Conservation (phyloP, 148 eudicot species). For the Spergularia marina region DNA sequence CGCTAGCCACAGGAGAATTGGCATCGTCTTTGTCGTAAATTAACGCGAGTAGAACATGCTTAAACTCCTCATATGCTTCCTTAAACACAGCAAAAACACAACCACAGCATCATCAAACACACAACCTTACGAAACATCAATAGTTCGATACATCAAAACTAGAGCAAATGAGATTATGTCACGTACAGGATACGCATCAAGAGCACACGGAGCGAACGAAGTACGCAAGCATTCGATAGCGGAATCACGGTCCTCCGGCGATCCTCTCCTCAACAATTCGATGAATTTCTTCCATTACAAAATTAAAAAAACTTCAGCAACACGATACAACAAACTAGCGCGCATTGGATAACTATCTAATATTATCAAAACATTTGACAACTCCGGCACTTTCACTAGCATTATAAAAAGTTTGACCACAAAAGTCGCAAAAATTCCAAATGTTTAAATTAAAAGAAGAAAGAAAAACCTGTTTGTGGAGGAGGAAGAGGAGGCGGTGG, state of each 20-base stretch:
- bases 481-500: constrained; percentile 76
- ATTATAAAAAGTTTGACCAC: too few species aligned
- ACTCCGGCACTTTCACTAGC: too few species aligned
- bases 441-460: not conserved
- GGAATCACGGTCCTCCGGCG: constrained; percentile 57
- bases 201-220: constrained; percentile 87
- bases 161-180: too few species aligned
- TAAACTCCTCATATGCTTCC: constrained; percentile 99
- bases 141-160: too few species aligned
- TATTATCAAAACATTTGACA: not conserved
- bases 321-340: not conserved
- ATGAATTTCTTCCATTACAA: constrained; percentile 66
- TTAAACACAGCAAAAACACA: constrained; percentile 40
- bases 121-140: too few species aligned
- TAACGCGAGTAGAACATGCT: constrained; percentile 80
- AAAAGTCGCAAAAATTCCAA: too few species aligned
- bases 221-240: constrained; percentile 72
- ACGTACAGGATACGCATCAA: constrained; percentile 90
- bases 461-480: constrained; percentile 69
- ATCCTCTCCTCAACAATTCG: constrained; percentile 87
- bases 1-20: constrained; percentile 73
- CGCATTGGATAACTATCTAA: not conserved
- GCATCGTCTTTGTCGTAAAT: constrained; percentile 77
- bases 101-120: not conserved
- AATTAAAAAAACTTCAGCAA: not conserved